These are phyloP conservation scores for Abortiporus biennis DNA, from an alignment of 1,284 basidiomycete genomes.

Conservation along the genomic window DNA sequence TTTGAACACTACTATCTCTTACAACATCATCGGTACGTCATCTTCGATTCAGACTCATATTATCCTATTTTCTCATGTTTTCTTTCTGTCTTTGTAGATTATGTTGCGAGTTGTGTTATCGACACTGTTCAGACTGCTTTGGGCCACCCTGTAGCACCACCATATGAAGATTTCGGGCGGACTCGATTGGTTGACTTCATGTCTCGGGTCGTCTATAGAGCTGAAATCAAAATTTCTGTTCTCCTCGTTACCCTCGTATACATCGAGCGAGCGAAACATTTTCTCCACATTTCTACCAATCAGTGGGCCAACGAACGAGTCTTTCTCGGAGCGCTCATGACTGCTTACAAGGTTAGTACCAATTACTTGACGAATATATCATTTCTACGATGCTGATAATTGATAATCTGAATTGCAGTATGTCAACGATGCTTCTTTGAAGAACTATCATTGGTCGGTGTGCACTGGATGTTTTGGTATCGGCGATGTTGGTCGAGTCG, in stretches of 20 bases:
- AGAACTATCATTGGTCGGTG: conserved; percentile 73
- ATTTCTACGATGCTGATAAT: too few species aligned
- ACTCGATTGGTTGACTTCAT: conserved; percentile 1
- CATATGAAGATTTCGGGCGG: not conserved
- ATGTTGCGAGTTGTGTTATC: not conserved
- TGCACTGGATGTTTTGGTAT: conserved; percentile 77
- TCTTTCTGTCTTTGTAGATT: not conserved
- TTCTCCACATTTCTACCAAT: conserved; percentile 2
- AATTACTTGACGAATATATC: too few species aligned
- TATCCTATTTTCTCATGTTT: too few species aligned
- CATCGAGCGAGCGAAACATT: conserved; percentile 3
- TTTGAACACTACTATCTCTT: not conserved
- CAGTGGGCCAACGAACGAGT: conserved; percentile 6
- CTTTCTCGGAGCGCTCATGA: conserved; percentile 8
- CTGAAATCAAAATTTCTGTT: conserved; percentile 1
- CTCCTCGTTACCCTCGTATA: conserved; percentile 6
- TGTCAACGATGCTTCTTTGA: conserved; percentile 67
- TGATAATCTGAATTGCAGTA: too few species aligned
- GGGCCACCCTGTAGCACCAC: not conserved
- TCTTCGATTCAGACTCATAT: not conserved
- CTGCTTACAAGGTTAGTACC: conserved; percentile 10
- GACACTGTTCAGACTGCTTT: too few species aligned
- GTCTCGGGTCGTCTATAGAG: conserved; percentile 1
- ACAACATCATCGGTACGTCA: not conserved
- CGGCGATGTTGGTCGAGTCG: conserved; percentile 69